Base-by-base conservation (phyloP, 805 yeast genomes). In the Tetrapisispora namnaoensis region DNA sequence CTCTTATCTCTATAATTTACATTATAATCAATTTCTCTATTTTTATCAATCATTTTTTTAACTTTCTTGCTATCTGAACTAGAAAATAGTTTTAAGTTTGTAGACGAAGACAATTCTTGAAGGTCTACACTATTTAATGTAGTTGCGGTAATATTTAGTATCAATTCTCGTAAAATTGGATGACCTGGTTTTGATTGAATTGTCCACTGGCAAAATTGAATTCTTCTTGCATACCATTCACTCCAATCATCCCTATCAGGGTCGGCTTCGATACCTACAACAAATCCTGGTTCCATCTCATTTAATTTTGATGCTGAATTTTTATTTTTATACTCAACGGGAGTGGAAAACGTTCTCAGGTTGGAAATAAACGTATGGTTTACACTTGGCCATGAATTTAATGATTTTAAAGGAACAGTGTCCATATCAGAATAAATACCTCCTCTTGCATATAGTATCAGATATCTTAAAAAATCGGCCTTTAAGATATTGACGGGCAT, bases 121-220 rank as follows among this genome's bases (percentile, higher is more conserved):
- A 42, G 20, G 4, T 52, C 45, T 1, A 57, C 57, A 37, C 63
- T 59, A 17, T 75, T 65, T 36, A 86, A 67, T 0, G 97, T 91
- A 22, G 77, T 73, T 40, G 84, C 83, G 0, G 95, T 82, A 53
- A 91, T 86, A 42, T 79, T 75, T 2, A 89, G 77, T 51, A 91
- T 82, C 55, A 90, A 68, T 57, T 86, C 91, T n/a, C 93, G 74
- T 45, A 91, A 70, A 65, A 86, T 75, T 1, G 98, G 98, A 62
- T 91, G 98, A 1, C 97, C 97, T 21, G 75, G 77, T 59, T 88
- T 90, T 18, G 88, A 78, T 68, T 86, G 90, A 45, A 91, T 81
- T 0, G 96, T 87, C 98, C 98, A 91, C 67, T 91, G 97, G 62
- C 97, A 89, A 61, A 91, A 86, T 68, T 91, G 98, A 42, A 91